These are phyloP conservation scores for Coccomyxa subellipsoidea DNA, from an alignment of 163 green algal species.

Conservation along the genomic window DNA sequence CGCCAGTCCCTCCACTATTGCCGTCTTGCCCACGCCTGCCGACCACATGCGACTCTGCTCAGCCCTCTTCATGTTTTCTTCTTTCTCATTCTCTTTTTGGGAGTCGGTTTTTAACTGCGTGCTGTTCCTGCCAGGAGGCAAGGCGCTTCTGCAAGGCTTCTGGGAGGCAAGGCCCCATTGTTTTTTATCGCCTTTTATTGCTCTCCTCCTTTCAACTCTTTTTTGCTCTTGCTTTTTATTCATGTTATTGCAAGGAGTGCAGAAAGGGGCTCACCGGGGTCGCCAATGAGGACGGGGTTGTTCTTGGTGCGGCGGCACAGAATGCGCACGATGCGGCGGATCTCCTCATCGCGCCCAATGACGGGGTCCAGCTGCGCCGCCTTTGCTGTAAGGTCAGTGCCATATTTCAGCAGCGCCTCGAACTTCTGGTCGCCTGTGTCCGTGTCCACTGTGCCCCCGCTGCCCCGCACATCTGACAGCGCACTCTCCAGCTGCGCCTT, in stretches of 20 bases:
- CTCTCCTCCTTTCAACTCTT: too few species aligned
- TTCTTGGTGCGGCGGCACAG: slow-evolving; percentile 88
- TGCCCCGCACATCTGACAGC: slow-evolving; percentile 36
- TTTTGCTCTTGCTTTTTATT: neutral
- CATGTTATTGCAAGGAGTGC: neutral
- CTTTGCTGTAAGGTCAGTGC: slow-evolving; percentile 78
- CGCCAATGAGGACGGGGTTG: slow-evolving; percentile 90
- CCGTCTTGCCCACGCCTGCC: slow-evolving; percentile 86
- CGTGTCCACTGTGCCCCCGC: slow-evolving; percentile 39
- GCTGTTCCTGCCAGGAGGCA: too few species aligned
- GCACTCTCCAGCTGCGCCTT: slow-evolving; percentile 40
- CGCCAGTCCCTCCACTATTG: slow-evolving; percentile 88
- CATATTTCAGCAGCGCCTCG: slow-evolving; percentile 83
- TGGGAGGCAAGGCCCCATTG: too few species aligned
- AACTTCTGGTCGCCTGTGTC: slow-evolving; percentile 65
- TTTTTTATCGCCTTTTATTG: too few species aligned
- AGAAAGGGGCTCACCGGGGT: slow-evolving; percentile 55
- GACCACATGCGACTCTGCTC: too few species aligned
- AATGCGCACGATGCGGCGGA: slow-evolving; percentile 62
- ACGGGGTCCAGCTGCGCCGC: slow-evolving; percentile 84
- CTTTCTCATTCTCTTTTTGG: too few species aligned
- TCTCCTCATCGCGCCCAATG: slow-evolving; percentile 24
- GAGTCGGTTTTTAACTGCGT: too few species aligned
- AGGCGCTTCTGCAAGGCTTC: too few species aligned
- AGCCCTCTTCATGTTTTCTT: too few species aligned